phyloP scores from a whole-genome alignment of 768 basidiomycete genomes.

The Tylopilus vinaceipallidus region DNA sequence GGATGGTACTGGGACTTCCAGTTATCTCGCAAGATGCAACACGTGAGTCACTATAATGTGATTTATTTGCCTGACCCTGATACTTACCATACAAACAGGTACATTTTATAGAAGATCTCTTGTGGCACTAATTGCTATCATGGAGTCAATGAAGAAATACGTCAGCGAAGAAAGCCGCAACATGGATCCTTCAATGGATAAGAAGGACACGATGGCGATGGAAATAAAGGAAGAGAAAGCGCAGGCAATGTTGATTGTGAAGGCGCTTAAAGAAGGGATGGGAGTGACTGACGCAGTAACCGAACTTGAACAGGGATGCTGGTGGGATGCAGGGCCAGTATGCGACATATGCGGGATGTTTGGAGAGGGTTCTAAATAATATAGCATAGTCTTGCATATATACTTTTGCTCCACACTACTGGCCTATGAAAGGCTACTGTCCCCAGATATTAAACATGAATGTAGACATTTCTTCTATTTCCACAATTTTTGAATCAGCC shows the following conservation, averaged over 20 bases:
- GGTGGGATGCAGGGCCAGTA: not conserved
- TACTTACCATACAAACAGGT: not conserved
- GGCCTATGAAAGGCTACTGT: no score
- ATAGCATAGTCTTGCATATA: no score
- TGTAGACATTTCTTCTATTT: no score
- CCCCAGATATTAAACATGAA: no score
- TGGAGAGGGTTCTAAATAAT: no score
- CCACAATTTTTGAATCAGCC: no score
- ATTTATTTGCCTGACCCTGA: not conserved
- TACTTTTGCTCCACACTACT: no score
- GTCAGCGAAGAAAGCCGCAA: no score
- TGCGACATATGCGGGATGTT: no score
- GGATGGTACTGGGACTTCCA: conserved; percentile 1
- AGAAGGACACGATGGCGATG: not conserved
- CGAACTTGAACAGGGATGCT: not conserved
- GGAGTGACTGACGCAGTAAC: not conserved
- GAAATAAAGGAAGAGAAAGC: not conserved
- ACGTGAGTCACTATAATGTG: not conserved
- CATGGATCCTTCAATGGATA: no score
- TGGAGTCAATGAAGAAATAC: not conserved
- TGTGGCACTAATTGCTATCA: not conserved
- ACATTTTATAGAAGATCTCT: not conserved
- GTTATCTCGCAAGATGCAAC: not conserved
- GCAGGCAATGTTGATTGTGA: not conserved
- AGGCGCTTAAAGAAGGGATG: not conserved